A percentile compares a stretch with the other conserved stretches of the same genome.
Evolutionary conservation across 2,329 filamentous ascomycete genomes (phyloP).

Genomic region (Botrytis deweyae): DNA sequence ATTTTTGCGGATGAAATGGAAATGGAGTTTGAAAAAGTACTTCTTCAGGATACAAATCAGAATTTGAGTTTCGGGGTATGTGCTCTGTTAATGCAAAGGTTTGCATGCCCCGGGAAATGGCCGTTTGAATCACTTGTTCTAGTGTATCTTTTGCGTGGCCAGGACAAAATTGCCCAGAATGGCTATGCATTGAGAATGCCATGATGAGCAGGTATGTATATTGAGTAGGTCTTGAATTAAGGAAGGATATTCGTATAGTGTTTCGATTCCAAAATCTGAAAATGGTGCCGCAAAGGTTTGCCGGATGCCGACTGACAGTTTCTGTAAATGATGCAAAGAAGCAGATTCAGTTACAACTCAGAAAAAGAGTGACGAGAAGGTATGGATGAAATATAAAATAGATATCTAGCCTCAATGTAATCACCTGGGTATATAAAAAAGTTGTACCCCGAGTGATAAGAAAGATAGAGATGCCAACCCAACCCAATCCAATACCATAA

Average conservation of each 20-base stretch:
- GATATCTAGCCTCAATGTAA: background rate
- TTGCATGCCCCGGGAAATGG: slow-evolving; percentile 75
- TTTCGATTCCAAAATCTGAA: background rate
- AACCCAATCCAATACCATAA: slow-evolving; percentile 8
- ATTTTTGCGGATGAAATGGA: slow-evolving; percentile 1
- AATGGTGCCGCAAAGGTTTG: background rate
- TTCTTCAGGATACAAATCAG: slow-evolving; percentile 93
- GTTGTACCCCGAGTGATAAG: background rate
- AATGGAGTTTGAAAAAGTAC: slow-evolving; percentile 43
- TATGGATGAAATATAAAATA: background rate
- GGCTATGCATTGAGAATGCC: slow-evolving; percentile 97
- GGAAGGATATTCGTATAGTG: background rate
- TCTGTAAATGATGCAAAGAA: background rate
- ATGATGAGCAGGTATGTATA: slow-evolving; percentile 48
- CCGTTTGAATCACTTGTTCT: slow-evolving; percentile 77
- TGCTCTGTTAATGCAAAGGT: slow-evolving; percentile 91
- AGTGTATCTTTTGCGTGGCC: slow-evolving; percentile 83
- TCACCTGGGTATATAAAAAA: background rate
- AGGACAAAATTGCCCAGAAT: slow-evolving; percentile 95
- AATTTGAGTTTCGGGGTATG: slow-evolving; percentile 73
- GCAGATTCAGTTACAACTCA: background rate
- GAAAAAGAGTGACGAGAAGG: background rate
- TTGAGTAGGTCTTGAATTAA: background rate
- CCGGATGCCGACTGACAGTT: background rate
- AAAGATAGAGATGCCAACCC: background rate